Evolutionary conservation across 2,329 filamentous ascomycete species (phyloP).

Genomic region (Cercospora nicotianae): DNA sequence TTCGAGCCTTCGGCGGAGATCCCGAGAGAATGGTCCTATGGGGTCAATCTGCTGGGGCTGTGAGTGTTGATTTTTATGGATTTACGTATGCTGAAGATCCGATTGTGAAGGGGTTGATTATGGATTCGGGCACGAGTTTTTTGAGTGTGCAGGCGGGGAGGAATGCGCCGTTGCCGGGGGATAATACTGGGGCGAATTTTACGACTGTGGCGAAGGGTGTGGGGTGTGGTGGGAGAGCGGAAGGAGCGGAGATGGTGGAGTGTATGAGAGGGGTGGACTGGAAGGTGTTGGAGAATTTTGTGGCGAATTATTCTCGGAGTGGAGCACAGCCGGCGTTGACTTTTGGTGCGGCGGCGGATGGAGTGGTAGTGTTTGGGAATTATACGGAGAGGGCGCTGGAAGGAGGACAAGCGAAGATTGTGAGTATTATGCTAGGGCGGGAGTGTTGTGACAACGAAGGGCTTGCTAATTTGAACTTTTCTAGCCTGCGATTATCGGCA

Average conservation of each 20-base stretch:
- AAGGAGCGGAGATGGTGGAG: conserved; percentile 34
- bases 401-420: conserved; percentile 41
- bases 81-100: conserved; percentile 42
- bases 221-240: conserved; percentile 20
- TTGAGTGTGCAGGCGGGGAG: background rate
- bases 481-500: conserved; percentile 42
- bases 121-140: conserved; percentile 43
- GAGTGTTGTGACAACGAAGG: too few relatives aligned
- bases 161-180: conserved; percentile 1
- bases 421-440: too few relatives aligned
- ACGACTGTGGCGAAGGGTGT: conserved; percentile 30
- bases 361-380: conserved; percentile 32
- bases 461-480: background rate
- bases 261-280: conserved; percentile 25
- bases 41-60: conserved; percentile 34
- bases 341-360: conserved; percentile 33
- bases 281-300: conserved; percentile 18
- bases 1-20: conserved; percentile 53
- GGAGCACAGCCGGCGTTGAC: conserved; percentile 31
- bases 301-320: conserved; percentile 19
- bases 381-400: conserved; percentile 28
- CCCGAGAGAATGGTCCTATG: conserved; percentile 30
- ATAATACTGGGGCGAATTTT: conserved; percentile 23
- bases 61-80: conserved; percentile 35
- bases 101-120: conserved; percentile 42